A percentile compares a stretch with the other conserved stretches of the same genome.
Evolutionary conservation across 306 rosid genomes (phyloP).

Genomic region (Vigna angularis): DNA sequence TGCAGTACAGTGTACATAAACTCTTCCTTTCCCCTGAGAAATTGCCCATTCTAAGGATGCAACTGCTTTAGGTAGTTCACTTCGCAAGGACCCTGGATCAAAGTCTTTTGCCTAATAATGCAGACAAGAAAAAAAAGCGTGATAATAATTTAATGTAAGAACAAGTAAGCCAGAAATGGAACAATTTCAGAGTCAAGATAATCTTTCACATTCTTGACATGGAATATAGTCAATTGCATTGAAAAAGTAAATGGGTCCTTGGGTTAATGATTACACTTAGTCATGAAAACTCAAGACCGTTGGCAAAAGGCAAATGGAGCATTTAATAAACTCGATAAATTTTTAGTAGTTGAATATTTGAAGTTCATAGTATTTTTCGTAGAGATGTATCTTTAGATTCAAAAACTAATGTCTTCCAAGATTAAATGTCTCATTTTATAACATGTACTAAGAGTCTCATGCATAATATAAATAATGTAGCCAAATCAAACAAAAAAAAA

Average conservation of each 20-base stretch:
- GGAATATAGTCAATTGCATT: constrained; percentile 10
- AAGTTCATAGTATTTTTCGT: neutral
- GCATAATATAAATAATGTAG: neutral
- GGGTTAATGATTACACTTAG: constrained; percentile 16
- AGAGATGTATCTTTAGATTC: neutral
- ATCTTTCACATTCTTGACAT: neutral
- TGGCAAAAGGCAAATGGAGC: neutral
- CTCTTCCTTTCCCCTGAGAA: constrained; percentile 81
- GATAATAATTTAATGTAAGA: constrained; percentile 24
- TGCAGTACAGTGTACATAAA: constrained; percentile 87
- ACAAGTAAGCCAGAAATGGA: constrained; percentile 19
- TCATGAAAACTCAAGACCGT: neutral
- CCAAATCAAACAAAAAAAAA: neutral
- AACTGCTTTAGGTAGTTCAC: constrained; percentile 85
- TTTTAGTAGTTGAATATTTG: neutral
- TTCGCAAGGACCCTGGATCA: constrained; percentile 85
- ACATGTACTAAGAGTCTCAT: neutral
- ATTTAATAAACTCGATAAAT: neutral
- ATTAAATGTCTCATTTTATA: neutral
- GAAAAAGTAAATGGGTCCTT: constrained; percentile 6
- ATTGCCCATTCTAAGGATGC: constrained; percentile 91
- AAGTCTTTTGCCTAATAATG: constrained; percentile 80
- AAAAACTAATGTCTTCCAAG: neutral
- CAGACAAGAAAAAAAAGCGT: constrained; percentile 20
- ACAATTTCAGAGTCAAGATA: constrained; percentile 13